Evolutionary conservation across 2,329 filamentous ascomycete genomes (phyloP).

Genomic region (Alternaria ethzedia): DNA sequence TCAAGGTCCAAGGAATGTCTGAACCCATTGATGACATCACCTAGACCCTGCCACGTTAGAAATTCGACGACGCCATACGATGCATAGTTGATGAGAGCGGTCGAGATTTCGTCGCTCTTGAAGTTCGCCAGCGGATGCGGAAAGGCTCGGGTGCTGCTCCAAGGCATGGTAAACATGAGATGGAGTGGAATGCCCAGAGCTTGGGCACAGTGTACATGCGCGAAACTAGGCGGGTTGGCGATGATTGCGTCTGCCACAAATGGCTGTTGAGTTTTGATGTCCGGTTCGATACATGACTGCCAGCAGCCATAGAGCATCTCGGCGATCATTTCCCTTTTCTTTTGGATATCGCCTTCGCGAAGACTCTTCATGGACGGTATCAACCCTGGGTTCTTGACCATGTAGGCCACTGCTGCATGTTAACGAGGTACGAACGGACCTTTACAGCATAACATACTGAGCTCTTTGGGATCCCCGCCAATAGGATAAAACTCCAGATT

Average conservation of each 20-base stretch:
- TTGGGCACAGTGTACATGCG: conserved; percentile 75
- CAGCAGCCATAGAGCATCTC: conserved; percentile 39
- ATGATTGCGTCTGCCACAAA: conserved; percentile 84
- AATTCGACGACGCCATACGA: conserved; percentile 56
- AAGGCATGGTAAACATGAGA: conserved; percentile 73
- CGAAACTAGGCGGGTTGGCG: conserved; percentile 78
- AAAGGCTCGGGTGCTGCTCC: conserved; percentile 53
- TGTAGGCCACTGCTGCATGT: conserved; percentile 50
- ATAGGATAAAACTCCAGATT: conserved; percentile 46
- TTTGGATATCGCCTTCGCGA: conserved; percentile 38
- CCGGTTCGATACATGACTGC: conserved; percentile 42
- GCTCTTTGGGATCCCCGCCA: conserved; percentile 43
- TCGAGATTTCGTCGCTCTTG: conserved; percentile 40
- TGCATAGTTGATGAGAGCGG: conserved; percentile 49
- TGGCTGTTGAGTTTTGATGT: conserved; percentile 52
- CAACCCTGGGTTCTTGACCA: conserved; percentile 57
- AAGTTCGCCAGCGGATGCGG: conserved; percentile 60
- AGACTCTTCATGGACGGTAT: conserved; percentile 34
- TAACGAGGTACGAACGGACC: not conserved
- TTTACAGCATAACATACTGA: conserved; percentile 34
- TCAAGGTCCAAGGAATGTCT: conserved; percentile 51
- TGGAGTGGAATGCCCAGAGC: conserved; percentile 74
- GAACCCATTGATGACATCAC: conserved; percentile 56
- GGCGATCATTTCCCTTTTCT: conserved; percentile 33
- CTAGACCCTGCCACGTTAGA: conserved; percentile 59